Base-by-base conservation (phyloP, 257 asterid species). In the Nicotiana noctiflora region DNA sequence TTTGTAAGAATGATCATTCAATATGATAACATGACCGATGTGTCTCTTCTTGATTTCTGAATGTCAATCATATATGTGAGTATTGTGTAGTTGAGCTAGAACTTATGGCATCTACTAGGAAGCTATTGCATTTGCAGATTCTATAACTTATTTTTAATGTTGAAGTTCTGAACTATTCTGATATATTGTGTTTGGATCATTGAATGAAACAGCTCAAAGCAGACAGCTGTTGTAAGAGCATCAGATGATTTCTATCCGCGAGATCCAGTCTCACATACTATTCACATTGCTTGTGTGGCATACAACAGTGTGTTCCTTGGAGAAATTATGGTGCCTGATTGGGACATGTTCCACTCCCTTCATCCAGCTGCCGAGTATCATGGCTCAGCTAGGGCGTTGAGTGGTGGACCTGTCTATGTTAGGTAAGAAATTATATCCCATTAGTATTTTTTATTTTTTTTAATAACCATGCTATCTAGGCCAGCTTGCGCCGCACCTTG, bases 331-430 rank as follows among this genome's bases (percentile, higher is more conserved):
- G 87, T 80, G 74, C 92, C 98, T 62, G 98, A 93, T 82, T 92
- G 98, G 98, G 98, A 93, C 62, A 93, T 93, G 98, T 93, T 93
- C 86, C 98, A 93, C 68, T 93, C 96, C 62, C 89, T 93, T 55
- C 98, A 93, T 83, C 97, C 94, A 2, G 97, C 92, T 0, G 98
- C 98, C 1, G 98, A 92, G 81, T 93, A 90, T 84, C 98, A 93
- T 17, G 98, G 87, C 21, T 93, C 98, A 0, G 96, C 97, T 3
- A 84, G 97, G 83, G 97, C 96, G 4, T 89, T 93, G 72, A 92
- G 96, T 44, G 98, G 96, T 23, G 98, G 97, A 34, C 97, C 96
- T 60, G 90, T 93, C 37, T 93, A 92, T 84, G 97, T 92, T 53
- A 93, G 97, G 98, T 90, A 59, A 83, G 49, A 59, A 70, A 56